Base-by-base conservation (phyloP, 2,329 filamentous ascomycete species). In the Diplodia corticola region DNA sequence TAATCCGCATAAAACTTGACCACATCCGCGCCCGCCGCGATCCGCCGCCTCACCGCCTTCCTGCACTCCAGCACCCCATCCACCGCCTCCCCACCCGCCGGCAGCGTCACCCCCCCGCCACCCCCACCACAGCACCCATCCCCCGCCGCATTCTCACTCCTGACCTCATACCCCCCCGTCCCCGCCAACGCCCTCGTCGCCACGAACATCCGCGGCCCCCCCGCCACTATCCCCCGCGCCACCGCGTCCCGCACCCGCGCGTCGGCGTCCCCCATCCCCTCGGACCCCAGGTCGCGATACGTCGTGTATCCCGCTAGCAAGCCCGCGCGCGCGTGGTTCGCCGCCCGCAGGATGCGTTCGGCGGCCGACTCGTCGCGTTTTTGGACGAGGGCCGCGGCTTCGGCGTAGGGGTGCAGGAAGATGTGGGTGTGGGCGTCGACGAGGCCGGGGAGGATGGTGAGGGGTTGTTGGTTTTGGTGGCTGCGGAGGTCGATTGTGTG, bases 251-350 rank as follows among this genome's bases (percentile, higher is more conserved):
- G 79, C 3, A 87, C 73, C 64, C 80, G 80, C 46, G 80, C 80
- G 71, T 87, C 85, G 30, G 80, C 80, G 44, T 82, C 80, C 30
- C 78, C 76, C 67, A 86, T 78, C 0, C 80, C 80, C 70, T 87
- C 84, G 3, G 83, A 84, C 15, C 84, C 84, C 0, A 86, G 78
- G 71, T 87, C 85, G 10, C 85, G 79, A 72, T 86, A 86, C 1
- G 84, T 86, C 0, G 85, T 88, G 76, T 84, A 88, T 6, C 86
- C 86, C 0, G 85, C 84, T 22, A 84, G 74, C 10, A 88, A 77
- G 1, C 83, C 85, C 0, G 79, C 78, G 51, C 82, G 82, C 67
- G 80, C 80, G 68, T 86, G 82, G 67, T 86, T 84, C 7, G 82
- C 81, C 0, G 83, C 82, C 20, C 86, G 82, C 55, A 88, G 80